Evolutionary conservation across 768 basidiomycete species (phyloP), one percentile per base, ranked within the genome.

Genomic region (Coprinopsis strossmayeri): DNA sequence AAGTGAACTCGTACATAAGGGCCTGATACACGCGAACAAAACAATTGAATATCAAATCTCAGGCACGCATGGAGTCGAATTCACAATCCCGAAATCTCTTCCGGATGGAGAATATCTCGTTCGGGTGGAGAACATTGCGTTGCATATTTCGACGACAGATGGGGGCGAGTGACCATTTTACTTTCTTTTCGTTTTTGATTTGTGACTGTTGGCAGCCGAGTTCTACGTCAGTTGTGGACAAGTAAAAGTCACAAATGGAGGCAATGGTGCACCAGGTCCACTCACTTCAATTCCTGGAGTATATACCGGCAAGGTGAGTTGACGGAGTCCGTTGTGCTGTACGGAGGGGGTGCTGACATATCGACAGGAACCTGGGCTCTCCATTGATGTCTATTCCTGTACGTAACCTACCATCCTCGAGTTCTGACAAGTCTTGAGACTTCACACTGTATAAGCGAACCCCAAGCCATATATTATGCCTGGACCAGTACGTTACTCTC

Each of bases 81-180:
- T 71, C 59, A 66, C 61, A 1, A 38, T 71, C n/a, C 70, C 71
- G 1, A 57, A 55, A 26, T 53, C 53, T 3, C 60, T 71, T 25
- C 70, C 71, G 18, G 59, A 49, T 17, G 71, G 71, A 24, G 64
- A 68, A 57, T 69, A 64, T 47, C 60, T 66, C 34, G 64, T 71
- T 38, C 66, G 69, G 32, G 60, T 67, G 40, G 71, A 71, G 44
- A 60, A 64, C 39, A 70, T 72, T 35, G 71, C 71, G 21, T 56
- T 73, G 24, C 70, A 73, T 52, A 24, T 55, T 7, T 69, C 71
- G 7, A 46, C 51, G 3, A 60, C 60, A 15, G 63, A 62, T 45
- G 70, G 70, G 18, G 69, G 70, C 56, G 43, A 24, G 54, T 58
- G 34, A 9, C 12, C 12, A 34, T 24, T 9, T 17, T 24, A 20